Conservation (phyloP, 331 rosid species). For the Erythrophleum ivorense region DNA sequence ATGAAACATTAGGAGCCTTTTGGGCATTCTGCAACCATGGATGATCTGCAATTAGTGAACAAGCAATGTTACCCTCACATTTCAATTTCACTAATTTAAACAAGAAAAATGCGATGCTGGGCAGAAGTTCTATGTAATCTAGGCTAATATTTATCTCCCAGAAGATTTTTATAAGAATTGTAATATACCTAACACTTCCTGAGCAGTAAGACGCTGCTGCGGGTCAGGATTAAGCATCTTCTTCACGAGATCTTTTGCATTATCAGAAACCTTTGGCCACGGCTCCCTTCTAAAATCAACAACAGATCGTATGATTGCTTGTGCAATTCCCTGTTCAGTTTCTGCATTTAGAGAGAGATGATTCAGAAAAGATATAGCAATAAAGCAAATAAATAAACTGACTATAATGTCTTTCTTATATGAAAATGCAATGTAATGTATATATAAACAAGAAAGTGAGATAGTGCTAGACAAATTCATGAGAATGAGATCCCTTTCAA, state of each 20-base stretch:
- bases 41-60: constrained; percentile 73
- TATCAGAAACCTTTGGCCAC: constrained; percentile 97
- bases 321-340: constrained; percentile 99
- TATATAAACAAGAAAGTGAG: neutral
- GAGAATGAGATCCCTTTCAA: neutral
- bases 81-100: constrained; percentile 10
- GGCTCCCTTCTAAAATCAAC: constrained; percentile 93
- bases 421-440: neutral
- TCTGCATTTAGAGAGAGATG: constrained; percentile 57
- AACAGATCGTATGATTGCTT: constrained; percentile 90
- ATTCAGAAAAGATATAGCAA: constrained; percentile 25
- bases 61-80: constrained; percentile 16
- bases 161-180: constrained; percentile 26
- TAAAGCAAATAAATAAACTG: constrained; percentile 7
- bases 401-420: neutral
- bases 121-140: constrained; percentile 13
- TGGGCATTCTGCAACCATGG: constrained; percentile 93
- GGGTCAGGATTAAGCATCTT: constrained; percentile 99
- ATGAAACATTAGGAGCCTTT: constrained; percentile 89
- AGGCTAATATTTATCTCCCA: constrained; percentile 4
- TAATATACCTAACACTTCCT: constrained; percentile 82
- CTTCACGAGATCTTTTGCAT: constrained; percentile 96
- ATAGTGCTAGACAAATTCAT: neutral
- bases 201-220: constrained; percentile 75
- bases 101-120: constrained; percentile 1